A percentile compares a stretch with the other conserved stretches of the same genome.
Conservation (phyloP, 306 rosid genomes). For the Quercus bicolor region DNA sequence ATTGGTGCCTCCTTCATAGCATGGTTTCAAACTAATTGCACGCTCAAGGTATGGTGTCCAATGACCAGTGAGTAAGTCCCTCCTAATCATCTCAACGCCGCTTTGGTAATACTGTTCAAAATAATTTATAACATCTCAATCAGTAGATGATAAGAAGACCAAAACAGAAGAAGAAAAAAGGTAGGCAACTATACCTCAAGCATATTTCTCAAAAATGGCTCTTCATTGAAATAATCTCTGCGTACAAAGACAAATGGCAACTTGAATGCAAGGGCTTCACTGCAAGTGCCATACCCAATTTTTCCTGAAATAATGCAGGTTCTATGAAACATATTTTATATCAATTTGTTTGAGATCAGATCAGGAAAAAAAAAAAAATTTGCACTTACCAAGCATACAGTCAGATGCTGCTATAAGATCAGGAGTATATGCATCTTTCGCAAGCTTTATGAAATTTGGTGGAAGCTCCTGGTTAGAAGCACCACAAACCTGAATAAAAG, state of each 20-base stretch:
- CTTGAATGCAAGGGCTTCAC: constrained; percentile 89
- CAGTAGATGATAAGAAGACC: neutral
- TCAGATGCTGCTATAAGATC: constrained; percentile 91
- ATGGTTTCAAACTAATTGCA: constrained; percentile 87
- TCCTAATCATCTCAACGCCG: constrained; percentile 98
- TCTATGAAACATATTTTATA: neutral
- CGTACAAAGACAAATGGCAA: constrained; percentile 97
- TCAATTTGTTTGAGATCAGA: constrained; percentile 17
- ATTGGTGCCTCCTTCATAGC: constrained; percentile 88
- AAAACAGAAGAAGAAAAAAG: neutral
- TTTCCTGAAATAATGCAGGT: constrained; percentile 56
- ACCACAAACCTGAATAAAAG: constrained; percentile 78
- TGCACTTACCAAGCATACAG: constrained; percentile 90
- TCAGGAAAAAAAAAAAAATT: constrained; percentile 7
- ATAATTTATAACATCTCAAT: neutral
- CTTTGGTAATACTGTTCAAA: constrained; percentile 66
- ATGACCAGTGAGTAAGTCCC: constrained; percentile 97
- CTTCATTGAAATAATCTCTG: constrained; percentile 97
- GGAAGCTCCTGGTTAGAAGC: constrained; percentile 80
- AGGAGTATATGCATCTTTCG: constrained; percentile 86
- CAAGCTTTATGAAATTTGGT: constrained; percentile 67
- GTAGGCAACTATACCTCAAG: constrained; percentile 59
- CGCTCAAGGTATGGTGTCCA: constrained; percentile 98
- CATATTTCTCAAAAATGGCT: constrained; percentile 97
- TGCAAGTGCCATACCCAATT: constrained; percentile 94